These are phyloP conservation scores for Sporisorium graminicola DNA, from an alignment of 1,284 basidiomycete genomes.

Conservation along the genomic window DNA sequence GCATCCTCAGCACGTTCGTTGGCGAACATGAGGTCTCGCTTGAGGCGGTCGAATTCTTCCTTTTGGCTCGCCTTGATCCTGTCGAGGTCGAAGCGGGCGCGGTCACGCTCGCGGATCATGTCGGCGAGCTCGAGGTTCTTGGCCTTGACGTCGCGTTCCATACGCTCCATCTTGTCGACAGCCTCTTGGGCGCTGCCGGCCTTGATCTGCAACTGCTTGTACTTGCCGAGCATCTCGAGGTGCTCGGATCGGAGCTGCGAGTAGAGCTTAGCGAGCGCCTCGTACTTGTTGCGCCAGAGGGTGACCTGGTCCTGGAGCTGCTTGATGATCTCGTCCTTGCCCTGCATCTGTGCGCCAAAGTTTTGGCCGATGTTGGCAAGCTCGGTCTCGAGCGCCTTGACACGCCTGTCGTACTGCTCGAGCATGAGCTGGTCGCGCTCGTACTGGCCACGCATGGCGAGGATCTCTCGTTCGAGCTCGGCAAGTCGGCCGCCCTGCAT, in stretches of 20 bases:
- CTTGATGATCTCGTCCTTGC: conserved; percentile 95
- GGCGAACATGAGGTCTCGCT: conserved; percentile 94
- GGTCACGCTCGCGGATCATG: conserved; percentile 97
- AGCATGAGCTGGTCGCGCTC: conserved; percentile 98
- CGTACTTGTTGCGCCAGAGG: conserved; percentile 98
- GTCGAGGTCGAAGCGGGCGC: conserved; percentile 96
- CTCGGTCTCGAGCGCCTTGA: conserved; percentile 95
- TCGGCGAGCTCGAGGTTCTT: conserved; percentile 99
- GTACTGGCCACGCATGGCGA: conserved; percentile 95
- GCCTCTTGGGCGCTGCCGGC: conserved; percentile 98
- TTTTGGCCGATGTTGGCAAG: conserved; percentile 83
- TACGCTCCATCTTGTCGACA: conserved; percentile 98
- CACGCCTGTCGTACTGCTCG: conserved; percentile 96
- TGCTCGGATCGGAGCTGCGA: conserved; percentile 97
- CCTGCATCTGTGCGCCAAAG: conserved; percentile 85
- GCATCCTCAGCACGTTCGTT: conserved; percentile 97
- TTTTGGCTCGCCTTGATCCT: conserved; percentile 90
- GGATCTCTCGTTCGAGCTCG: conserved; percentile 89
- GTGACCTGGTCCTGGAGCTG: conserved; percentile 97
- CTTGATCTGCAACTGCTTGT: conserved; percentile 97
- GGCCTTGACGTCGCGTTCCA: conserved; percentile 97
- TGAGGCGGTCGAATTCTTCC: conserved; percentile 92
- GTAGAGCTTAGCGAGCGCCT: conserved; percentile 97
- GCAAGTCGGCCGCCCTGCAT: conserved; percentile 73
- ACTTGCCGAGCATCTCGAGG: conserved; percentile 95